Percentiles rank a stretch among this genome's conserved stretches.
Evolutionary conservation across 2,329 filamentous ascomycete genomes (phyloP).

Genomic region (Penicillium polonicum): DNA sequence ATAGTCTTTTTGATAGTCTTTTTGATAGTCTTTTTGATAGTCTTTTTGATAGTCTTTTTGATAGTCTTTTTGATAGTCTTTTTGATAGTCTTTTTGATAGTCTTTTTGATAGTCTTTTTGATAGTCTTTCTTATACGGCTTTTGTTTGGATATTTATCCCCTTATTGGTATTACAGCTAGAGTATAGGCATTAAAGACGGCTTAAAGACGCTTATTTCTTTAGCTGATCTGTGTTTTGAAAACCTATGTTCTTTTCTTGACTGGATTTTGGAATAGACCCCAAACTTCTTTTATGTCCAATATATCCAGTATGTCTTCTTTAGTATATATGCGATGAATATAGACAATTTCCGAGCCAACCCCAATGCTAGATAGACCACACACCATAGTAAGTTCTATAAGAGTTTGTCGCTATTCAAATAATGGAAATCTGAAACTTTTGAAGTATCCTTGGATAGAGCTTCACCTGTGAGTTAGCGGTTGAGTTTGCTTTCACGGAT

Average conservation of each 20-base stretch:
- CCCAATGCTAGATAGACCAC: background rate
- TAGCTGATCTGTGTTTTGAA: background rate
- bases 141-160: no score
- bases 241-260: background rate
- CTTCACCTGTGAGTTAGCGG: constrained; percentile 25
- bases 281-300: background rate
- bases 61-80: no score
- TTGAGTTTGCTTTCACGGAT: constrained; percentile 58
- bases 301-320: background rate
- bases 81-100: no score
- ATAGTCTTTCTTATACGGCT: no score
- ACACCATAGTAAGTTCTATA: background rate
- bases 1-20: no score
- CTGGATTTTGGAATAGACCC: background rate
- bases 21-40: no score
- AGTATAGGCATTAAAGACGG: no score
- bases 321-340: background rate
- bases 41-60: no score
- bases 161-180: no score
- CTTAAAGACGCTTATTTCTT: no score
- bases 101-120: no score
- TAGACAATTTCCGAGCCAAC: background rate
- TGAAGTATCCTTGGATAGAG: background rate
- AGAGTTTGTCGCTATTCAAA: background rate
- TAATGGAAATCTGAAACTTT: background rate